phyloP scores from a whole-genome alignment of 331 rosid genomes.

The Malus hybrid region DNA sequence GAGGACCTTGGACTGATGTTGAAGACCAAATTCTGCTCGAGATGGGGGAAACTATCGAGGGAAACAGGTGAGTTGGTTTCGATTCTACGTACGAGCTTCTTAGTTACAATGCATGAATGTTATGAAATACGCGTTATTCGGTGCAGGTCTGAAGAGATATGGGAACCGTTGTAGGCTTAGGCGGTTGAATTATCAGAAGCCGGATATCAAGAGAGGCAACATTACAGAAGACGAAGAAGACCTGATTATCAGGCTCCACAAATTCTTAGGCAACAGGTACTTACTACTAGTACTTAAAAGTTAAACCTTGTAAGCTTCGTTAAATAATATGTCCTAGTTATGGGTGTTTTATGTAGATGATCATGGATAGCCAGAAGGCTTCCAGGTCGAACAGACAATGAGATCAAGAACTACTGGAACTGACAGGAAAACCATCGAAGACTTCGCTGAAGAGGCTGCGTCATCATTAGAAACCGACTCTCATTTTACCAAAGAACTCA shows the following conservation, averaged over 20 bases:
- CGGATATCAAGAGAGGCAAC: slow-evolving; percentile 32
- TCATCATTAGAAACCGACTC: not conserved
- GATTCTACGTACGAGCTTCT: not conserved
- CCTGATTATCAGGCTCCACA: slow-evolving; percentile 36
- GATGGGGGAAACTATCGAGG: slow-evolving; percentile 23
- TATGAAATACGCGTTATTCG: not conserved
- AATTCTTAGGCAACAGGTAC: slow-evolving; percentile 30
- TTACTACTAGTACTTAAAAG: not conserved
- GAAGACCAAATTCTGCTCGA: slow-evolving; percentile 26
- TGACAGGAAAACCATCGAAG: not conserved
- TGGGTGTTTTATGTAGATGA: slow-evolving; percentile 12
- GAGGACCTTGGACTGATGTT: slow-evolving; percentile 27
- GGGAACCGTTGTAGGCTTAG: slow-evolving; percentile 35
- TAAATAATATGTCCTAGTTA: not conserved
- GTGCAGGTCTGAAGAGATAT: slow-evolving; percentile 27
- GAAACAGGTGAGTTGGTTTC: slow-evolving; percentile 12
- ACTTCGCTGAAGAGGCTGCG: not conserved
- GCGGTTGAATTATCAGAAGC: slow-evolving; percentile 27
- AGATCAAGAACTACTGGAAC: slow-evolving; percentile 38
- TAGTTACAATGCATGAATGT: not conserved
- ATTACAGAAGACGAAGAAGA: slow-evolving; percentile 31
- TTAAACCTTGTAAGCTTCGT: not conserved
- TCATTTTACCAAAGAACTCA: not conserved
- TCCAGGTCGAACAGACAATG: slow-evolving; percentile 35
- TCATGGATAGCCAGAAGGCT: slow-evolving; percentile 36